phyloP scores from a whole-genome alignment of 2,329 filamentous ascomycete species.

The Fusarium haematococcum region DNA sequence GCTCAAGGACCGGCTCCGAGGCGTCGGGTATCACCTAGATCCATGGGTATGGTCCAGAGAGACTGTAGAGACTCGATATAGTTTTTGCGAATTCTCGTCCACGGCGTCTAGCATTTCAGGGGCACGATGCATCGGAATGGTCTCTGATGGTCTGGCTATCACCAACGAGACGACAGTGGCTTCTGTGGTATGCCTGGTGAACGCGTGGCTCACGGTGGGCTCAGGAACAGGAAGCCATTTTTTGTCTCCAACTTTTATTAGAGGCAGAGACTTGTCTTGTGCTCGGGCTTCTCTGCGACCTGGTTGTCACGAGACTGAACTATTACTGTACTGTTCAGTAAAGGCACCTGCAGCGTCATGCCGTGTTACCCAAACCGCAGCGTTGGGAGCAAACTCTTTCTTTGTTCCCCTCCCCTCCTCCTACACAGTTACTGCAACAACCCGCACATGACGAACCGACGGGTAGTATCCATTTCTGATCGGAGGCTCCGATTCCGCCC shows the following conservation, averaged over 20 bases:
- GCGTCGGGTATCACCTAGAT: neutral
- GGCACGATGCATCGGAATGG: constrained; percentile 30
- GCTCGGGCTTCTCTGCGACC: constrained; percentile 15
- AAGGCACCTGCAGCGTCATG: constrained; percentile 1
- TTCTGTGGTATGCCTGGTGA: constrained; percentile 31
- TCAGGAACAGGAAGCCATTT: neutral
- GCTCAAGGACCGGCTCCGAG: constrained; percentile 13
- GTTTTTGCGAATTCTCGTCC: constrained; percentile 29
- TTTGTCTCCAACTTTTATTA: neutral
- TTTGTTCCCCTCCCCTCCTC: constrained; percentile 8
- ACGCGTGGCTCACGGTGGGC: constrained; percentile 16
- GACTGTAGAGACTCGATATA: constrained; percentile 20
- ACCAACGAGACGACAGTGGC: constrained; percentile 15
- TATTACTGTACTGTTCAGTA: neutral
- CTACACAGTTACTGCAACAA: constrained; percentile 13
- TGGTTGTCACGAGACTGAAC: constrained; percentile 1
- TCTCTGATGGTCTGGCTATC: constrained; percentile 23
- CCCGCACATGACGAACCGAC: constrained; percentile 15
- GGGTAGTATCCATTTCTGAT: constrained; percentile 21
- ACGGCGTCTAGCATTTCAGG: constrained; percentile 30
- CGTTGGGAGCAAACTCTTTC: constrained; percentile 29
- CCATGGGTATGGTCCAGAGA: neutral
- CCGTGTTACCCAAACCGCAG: constrained; percentile 33
- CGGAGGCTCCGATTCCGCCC: constrained; percentile 27
- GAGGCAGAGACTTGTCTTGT: neutral